A percentile compares a stretch with the other conserved stretches of the same genome.
Conservation (phyloP, 2,329 filamentous ascomycete genomes). For the Trichoderma citrinoviride region DNA sequence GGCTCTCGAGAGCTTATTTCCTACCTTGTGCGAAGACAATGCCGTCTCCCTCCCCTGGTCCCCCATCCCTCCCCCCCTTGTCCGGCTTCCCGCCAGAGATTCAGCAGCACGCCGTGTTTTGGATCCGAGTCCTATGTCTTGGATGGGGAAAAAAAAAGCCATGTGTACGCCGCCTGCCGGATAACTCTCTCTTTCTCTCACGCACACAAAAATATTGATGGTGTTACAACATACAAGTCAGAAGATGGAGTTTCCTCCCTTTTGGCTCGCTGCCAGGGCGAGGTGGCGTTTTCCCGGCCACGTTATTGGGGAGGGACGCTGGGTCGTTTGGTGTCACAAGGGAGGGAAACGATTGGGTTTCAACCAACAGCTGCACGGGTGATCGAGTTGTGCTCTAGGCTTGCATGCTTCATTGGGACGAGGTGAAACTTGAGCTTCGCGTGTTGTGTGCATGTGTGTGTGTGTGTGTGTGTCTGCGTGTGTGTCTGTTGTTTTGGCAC, state of each 20-base stretch:
- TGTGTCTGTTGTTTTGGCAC: background rate
- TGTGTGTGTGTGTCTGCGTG: no score
- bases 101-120: constrained; percentile 13
- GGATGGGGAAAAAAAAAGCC: background rate
- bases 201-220: no score
- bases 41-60: background rate
- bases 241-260: background rate
- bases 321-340: background rate
- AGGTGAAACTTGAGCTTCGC: background rate
- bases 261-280: constrained; percentile 25
- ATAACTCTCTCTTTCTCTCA: background rate
- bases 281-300: constrained; percentile 23
- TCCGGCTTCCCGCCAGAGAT: constrained; percentile 10
- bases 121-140: constrained; percentile 6
- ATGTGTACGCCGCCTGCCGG: background rate
- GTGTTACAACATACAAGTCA: no score
- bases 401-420: background rate
- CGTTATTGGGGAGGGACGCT: constrained; percentile 2
- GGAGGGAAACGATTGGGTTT: background rate
- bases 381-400: constrained; percentile 3
- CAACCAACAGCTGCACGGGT: constrained; percentile 15
- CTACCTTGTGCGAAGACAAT: background rate
- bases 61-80: background rate
- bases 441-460: background rate
- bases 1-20: constrained; percentile 13